Evolutionary conservation across 1,139 yeast species (phyloP), one percentile per base, ranked within the genome.

Genomic region (Kodamaea suecica): DNA sequence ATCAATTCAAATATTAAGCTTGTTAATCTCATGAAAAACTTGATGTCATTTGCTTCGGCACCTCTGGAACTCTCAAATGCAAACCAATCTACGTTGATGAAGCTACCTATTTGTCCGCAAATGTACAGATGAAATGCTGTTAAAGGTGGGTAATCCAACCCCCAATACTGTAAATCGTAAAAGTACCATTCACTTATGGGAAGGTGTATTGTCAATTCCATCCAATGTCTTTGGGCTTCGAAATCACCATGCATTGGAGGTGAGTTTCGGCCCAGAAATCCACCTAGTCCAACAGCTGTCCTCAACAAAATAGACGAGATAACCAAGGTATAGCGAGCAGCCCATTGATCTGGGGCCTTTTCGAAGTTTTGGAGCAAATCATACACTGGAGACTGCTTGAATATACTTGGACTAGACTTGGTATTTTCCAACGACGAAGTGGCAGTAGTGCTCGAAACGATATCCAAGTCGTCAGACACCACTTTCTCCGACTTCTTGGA

Each of bases 161-260:
- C 97, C 98, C 98, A 92, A 64, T 92, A 88, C 47, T 80, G 79
- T 32, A 87, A 67, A 54, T 92, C 97, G 57, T 80, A 87, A 61
- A 74, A 84, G 55, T 92, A 92, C 98, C 98, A 94, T 43, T 83
- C 52, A 1, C 66, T 59, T 2, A 86, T 60, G 0, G 96, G 95
- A 35, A 90, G 57, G 46, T 80, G 77, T 29, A 71, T 78, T 0
- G 98, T 90, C 39, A 92, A 67, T 57, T 94, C 98, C 78, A 92
- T 75, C 98, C 98, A 92, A 56, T 92, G 98, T 45, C 98, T 73
- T 57, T 94, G 98, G 0, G 98, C 97, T 59, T 94, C 99, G 54
- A 92, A 92, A 56, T 92, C 98, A 3, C 98, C 98, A 63, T 69
- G 80, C 76, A 86, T 76, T 5, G 97, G 97, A 10, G 82, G 78